Percentiles rank a stretch among this genome's conserved stretches.
Evolutionary conservation across 192 early-diverging fungal species (phyloP).

Genomic region (Backusella mclennaniae): DNA sequence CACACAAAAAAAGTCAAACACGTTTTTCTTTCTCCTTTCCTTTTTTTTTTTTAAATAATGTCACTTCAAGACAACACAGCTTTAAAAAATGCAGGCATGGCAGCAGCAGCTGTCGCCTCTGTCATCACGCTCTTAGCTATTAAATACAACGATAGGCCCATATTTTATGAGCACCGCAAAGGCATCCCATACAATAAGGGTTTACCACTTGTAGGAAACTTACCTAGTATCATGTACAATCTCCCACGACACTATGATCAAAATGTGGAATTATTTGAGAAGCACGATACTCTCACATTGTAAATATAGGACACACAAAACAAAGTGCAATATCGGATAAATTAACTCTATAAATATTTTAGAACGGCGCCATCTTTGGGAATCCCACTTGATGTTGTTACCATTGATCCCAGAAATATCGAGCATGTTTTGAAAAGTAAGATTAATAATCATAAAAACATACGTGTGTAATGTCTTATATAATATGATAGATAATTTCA

Average conservation of each 20-base stretch:
- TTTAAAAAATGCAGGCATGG: not conserved
- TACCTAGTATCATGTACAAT: not conserved
- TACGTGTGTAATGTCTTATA: too few relatives aligned
- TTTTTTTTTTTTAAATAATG: too few relatives aligned
- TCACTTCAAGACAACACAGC: not conserved
- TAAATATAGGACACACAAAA: not conserved
- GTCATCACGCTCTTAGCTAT: conserved; percentile 4
- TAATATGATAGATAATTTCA: not conserved
- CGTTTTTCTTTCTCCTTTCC: too few relatives aligned
- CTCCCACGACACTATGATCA: conserved; percentile 7
- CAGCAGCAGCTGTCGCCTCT: not conserved
- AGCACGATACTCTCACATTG: conserved; percentile 10
- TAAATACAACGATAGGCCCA: conserved; percentile 24
- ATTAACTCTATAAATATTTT: too few relatives aligned
- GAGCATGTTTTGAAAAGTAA: conserved; percentile 20
- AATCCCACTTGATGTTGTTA: not conserved
- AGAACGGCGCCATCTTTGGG: too few relatives aligned
- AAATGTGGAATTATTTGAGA: not conserved
- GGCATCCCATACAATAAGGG: conserved; percentile 11
- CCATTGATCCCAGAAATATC: conserved; percentile 11
- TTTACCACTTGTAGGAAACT: conserved; percentile 22
- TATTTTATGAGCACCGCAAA: conserved; percentile 15
- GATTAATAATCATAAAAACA: too few relatives aligned
- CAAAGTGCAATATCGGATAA: too few relatives aligned
- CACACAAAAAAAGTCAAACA: too few relatives aligned